Evolutionary conservation across 768 basidiomycete species (phyloP).

Genomic region (Podaxis carcinomalis): DNA sequence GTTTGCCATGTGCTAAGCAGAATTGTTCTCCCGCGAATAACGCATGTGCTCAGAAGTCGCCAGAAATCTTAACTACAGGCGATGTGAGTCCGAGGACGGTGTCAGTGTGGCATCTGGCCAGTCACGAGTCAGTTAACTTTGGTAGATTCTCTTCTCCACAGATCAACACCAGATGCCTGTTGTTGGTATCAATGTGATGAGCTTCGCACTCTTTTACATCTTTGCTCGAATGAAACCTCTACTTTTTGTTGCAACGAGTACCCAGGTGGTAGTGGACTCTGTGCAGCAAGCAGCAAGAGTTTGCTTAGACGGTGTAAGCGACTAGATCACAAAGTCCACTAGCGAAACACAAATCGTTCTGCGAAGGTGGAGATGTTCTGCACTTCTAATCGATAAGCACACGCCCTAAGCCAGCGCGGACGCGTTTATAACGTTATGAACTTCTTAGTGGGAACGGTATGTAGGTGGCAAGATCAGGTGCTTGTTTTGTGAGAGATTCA

Average conservation of each 20-base stretch:
- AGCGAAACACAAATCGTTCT: background rate
- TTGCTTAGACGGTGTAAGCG: background rate
- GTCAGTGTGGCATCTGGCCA: background rate
- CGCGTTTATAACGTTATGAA: background rate
- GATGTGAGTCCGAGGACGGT: background rate
- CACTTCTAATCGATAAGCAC: background rate
- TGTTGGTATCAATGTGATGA: background rate
- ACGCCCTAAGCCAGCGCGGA: background rate
- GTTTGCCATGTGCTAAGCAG: background rate
- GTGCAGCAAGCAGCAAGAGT: background rate
- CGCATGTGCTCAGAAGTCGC: background rate
- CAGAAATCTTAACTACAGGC: too few relatives aligned
- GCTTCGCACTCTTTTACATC: background rate
- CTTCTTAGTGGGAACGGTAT: background rate
- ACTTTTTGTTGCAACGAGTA: too few relatives aligned
- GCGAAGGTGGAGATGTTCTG: background rate
- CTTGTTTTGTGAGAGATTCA: background rate
- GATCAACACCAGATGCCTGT: background rate
- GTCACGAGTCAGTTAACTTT: background rate
- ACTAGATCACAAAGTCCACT: background rate
- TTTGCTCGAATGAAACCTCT: background rate
- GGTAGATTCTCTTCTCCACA: background rate
- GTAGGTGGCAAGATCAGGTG: background rate
- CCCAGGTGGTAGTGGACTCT: too few relatives aligned
- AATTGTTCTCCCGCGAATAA: constrained; percentile 11